A percentile compares a stretch with the other conserved stretches of the same genome.
Evolutionary conservation across 2,329 filamentous ascomycete genomes (phyloP).

Genomic region (Lachnellula occidentalis): DNA sequence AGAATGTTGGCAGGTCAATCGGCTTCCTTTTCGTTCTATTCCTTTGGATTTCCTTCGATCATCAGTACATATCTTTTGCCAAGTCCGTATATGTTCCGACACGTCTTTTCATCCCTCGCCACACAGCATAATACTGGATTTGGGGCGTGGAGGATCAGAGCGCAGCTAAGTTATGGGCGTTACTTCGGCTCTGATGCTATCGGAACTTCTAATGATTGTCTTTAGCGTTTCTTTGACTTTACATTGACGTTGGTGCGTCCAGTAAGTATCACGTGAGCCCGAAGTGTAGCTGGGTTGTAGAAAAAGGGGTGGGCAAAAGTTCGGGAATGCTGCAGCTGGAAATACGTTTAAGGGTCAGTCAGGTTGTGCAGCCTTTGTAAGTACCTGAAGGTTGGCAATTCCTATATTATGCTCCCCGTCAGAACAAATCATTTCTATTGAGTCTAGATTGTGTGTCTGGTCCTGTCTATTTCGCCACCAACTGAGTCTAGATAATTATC

Average conservation of each 20-base stretch:
- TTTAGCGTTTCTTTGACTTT: conserved; percentile 19
- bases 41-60: conserved; percentile 9
- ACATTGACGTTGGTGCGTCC: conserved; percentile 8
- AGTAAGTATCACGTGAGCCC: conserved; percentile 19
- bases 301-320: not conserved
- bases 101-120: not conserved
- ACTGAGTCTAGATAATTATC: not conserved
- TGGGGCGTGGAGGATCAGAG: conserved; percentile 9
- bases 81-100: not conserved
- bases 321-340: not conserved
- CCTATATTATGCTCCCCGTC: conserved; percentile 16
- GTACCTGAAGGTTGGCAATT: conserved; percentile 31
- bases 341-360: not conserved
- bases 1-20: conserved; percentile 17
- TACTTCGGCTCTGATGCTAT: conserved; percentile 15
- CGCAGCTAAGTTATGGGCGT: conserved; percentile 27
- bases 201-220: conserved; percentile 13
- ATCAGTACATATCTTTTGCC: not conserved
- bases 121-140: not conserved
- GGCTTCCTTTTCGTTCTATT: conserved; percentile 16
- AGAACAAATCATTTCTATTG: not conserved
- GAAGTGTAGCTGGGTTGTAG: conserved; percentile 1
- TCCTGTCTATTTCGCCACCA: not conserved
- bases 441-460: not conserved
- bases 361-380: conserved; percentile 23